Evolutionary conservation across 1,284 basidiomycete species (phyloP).

Genomic region (Volvariella volvacea): DNA sequence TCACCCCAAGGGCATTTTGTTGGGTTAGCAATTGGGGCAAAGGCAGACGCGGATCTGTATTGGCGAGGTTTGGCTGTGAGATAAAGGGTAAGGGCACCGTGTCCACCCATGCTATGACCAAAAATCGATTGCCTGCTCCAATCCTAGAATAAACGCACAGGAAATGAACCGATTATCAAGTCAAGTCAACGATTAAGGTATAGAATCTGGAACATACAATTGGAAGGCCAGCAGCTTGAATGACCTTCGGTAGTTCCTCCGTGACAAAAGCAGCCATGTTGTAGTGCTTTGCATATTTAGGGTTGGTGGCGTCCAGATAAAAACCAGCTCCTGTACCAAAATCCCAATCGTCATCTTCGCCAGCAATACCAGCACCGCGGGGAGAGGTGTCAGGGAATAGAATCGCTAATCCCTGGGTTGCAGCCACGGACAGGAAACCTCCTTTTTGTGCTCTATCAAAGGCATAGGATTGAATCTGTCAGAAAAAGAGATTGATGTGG

Average conservation of each 20-base stretch:
- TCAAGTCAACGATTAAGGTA: neutral
- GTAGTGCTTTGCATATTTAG: slow-evolving; percentile 79
- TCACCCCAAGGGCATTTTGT: slow-evolving; percentile 86
- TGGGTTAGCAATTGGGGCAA: slow-evolving; percentile 90
- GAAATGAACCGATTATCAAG: slow-evolving; percentile 1
- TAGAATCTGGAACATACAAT: slow-evolving; percentile 37
- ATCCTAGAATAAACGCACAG: slow-evolving; percentile 38
- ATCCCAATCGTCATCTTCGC: slow-evolving; percentile 87
- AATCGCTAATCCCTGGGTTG: slow-evolving; percentile 80
- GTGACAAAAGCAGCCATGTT: slow-evolving; percentile 87
- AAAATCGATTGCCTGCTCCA: slow-evolving; percentile 71
- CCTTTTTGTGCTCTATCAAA: slow-evolving; percentile 77
- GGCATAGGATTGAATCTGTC: neutral
- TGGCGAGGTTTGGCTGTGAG: slow-evolving; percentile 64
- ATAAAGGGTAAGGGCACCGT: slow-evolving; percentile 91
- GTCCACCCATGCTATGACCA: slow-evolving; percentile 89
- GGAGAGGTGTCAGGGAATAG: slow-evolving; percentile 97
- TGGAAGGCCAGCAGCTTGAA: slow-evolving; percentile 62
- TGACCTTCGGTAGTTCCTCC: slow-evolving; percentile 73
- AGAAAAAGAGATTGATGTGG: slow-evolving; percentile 1
- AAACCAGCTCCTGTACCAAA: slow-evolving; percentile 94
- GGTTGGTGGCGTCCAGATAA: slow-evolving; percentile 84
- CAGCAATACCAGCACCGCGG: slow-evolving; percentile 84
- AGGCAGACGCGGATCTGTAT: slow-evolving; percentile 90
- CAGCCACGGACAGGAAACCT: slow-evolving; percentile 74